A percentile compares a stretch with the other conserved stretches of the same genome.
Evolutionary conservation across 495 filamentous ascomycete species (phyloP).

Genomic region (Hypoxylon fragiforme): DNA sequence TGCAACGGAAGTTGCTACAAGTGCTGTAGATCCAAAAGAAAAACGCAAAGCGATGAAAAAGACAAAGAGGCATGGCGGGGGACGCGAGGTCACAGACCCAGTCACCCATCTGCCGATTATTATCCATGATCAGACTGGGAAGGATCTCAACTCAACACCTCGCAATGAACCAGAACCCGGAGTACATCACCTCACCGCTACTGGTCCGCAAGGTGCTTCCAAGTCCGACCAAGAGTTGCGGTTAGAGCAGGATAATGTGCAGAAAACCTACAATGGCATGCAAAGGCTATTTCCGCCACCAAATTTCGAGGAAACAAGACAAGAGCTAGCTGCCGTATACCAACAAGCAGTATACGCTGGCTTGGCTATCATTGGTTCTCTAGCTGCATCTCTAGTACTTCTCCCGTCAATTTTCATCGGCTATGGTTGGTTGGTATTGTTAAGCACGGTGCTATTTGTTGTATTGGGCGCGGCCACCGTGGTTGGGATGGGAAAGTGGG

Average conservation of each 20-base stretch:
- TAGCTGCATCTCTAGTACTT: conserved; percentile 40
- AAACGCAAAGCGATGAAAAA: conserved; percentile 63
- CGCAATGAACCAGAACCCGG: conserved; percentile 57
- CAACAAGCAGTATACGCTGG: conserved; percentile 49
- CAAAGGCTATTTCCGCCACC: conserved; percentile 66
- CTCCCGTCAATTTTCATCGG: conserved; percentile 73
- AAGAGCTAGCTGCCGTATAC: conserved; percentile 53
- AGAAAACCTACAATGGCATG: conserved; percentile 55
- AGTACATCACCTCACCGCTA: conserved; percentile 45
- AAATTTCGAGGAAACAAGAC: conserved; percentile 51
- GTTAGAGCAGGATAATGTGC: conserved; percentile 51
- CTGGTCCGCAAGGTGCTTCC: conserved; percentile 49
- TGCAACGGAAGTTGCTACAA: conserved; percentile 55
- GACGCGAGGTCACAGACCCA: conserved; percentile 70
- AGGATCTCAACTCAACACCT: conserved; percentile 57
- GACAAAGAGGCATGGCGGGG: conserved; percentile 56
- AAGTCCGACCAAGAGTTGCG: conserved; percentile 52
- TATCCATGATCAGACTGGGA: conserved; percentile 66
- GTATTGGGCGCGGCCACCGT: conserved; percentile 39
- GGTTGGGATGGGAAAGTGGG: conserved; percentile 54
- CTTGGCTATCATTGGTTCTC: conserved; percentile 39
- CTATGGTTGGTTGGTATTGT: conserved; percentile 48
- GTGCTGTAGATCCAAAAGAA: conserved; percentile 55
- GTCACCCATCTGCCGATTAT: conserved; percentile 68
- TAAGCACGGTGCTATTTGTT: conserved; percentile 29